phyloP scores from a whole-genome alignment of 352 stramenopile species.

The Globisporangium cederbergense region DNA sequence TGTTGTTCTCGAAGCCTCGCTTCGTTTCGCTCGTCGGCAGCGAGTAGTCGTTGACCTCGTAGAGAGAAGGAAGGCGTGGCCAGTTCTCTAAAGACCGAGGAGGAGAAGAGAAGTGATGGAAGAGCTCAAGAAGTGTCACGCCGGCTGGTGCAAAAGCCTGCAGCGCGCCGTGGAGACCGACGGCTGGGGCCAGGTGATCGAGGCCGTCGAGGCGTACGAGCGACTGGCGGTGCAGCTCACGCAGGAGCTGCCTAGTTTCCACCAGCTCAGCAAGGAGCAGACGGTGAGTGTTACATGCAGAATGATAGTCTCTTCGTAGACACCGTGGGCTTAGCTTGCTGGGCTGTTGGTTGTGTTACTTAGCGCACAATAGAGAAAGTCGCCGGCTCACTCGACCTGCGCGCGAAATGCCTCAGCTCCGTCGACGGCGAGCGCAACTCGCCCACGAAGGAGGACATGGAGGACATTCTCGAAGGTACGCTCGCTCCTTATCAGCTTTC shows the following conservation, averaged over 20 bases:
- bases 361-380: conserved; percentile 38
- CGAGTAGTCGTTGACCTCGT: too few species aligned
- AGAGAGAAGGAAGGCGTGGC: neutral
- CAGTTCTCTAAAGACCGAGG: neutral
- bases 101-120: conserved; percentile 27
- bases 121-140: conserved; percentile 44
- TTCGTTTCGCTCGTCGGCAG: neutral
- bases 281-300: conserved; percentile 17
- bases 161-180: conserved; percentile 61
- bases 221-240: conserved; percentile 35
- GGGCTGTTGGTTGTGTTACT: neutral
- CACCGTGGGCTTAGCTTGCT: neutral
- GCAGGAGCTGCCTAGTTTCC: conserved; percentile 33
- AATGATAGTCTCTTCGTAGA: neutral
- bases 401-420: conserved; percentile 49
- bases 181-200: conserved; percentile 64
- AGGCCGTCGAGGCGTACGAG: conserved; percentile 76
- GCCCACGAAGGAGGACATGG: conserved; percentile 69
- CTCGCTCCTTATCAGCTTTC: conserved; percentile 6
- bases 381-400: conserved; percentile 44
- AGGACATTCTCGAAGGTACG: conserved; percentile 41
- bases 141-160: conserved; percentile 52
- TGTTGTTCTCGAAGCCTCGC: neutral
- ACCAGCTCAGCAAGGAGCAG: conserved; percentile 41
- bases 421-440: conserved; percentile 47